phyloP scores from a whole-genome alignment of 495 filamentous ascomycete genomes.

The Thermothielavioides terrestris region DNA sequence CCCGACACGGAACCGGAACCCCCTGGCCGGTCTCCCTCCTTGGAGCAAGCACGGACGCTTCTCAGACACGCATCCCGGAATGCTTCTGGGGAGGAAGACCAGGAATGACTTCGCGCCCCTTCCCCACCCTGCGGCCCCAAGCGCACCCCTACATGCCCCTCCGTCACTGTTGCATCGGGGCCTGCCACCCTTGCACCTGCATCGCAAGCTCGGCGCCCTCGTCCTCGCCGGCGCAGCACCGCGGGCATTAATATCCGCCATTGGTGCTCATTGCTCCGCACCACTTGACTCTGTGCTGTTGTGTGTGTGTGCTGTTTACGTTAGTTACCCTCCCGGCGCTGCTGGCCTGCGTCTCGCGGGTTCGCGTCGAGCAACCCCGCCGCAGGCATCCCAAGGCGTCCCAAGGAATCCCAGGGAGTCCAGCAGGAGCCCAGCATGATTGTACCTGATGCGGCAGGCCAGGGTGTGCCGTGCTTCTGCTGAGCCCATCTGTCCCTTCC shows the following conservation, averaged over 20 bases:
- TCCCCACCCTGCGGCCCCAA: slow-evolving; percentile 17
- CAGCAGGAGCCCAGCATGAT: slow-evolving; percentile 19
- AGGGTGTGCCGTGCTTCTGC: slow-evolving; percentile 18
- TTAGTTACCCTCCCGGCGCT: slow-evolving; percentile 8
- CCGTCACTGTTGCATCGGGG: slow-evolving; percentile 31
- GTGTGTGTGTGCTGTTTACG: slow-evolving; percentile 21
- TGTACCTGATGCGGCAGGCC: slow-evolving; percentile 20
- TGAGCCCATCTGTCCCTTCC: slow-evolving; percentile 6
- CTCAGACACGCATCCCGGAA: slow-evolving; percentile 3
- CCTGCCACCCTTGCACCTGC: slow-evolving; percentile 24
- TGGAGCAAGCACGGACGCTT: slow-evolving; percentile 7
- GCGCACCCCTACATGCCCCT: slow-evolving; percentile 21
- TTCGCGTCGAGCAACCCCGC: slow-evolving; percentile 18
- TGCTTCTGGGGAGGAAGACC: too few relatives aligned
- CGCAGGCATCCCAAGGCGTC: too few relatives aligned
- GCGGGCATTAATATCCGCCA: slow-evolving; percentile 26
- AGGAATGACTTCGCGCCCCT: slow-evolving; percentile 14
- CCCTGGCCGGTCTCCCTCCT: too few relatives aligned
- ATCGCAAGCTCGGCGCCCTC: slow-evolving; percentile 8
- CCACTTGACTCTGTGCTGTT: background rate
- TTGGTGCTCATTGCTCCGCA: slow-evolving; percentile 19
- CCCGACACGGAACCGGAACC: background rate
- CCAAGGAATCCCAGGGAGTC: too few relatives aligned
- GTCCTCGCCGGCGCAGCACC: slow-evolving; percentile 5
- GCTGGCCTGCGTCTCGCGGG: slow-evolving; percentile 13